Conservation (phyloP, 2,329 filamentous ascomycete species). For the Metarhizium anisopliae region DNA sequence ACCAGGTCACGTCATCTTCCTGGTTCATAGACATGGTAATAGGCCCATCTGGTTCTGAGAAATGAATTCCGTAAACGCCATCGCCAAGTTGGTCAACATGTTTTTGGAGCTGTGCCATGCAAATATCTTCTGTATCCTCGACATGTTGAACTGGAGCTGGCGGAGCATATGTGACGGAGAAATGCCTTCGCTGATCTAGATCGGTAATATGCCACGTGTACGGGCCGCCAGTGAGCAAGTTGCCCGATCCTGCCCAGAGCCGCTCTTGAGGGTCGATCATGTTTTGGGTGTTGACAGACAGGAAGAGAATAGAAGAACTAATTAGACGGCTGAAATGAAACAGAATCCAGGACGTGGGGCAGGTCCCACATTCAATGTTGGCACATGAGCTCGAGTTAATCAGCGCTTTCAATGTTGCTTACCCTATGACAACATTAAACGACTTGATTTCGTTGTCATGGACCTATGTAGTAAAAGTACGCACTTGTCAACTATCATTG, state of each 20-base stretch:
- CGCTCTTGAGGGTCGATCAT: not conserved
- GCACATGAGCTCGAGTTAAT: no score
- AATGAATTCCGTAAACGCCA: constrained; percentile 13
- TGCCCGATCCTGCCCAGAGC: constrained; percentile 1
- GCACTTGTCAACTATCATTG: no score
- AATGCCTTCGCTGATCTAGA: constrained; percentile 15
- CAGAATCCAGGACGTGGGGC: no score
- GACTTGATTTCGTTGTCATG: no score
- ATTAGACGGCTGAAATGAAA: no score
- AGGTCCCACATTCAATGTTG: no score
- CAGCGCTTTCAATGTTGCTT: no score
- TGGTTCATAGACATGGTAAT: constrained; percentile 11
- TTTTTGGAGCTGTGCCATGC: constrained; percentile 13
- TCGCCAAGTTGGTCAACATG: constrained; percentile 10
- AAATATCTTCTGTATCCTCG: constrained; percentile 11
- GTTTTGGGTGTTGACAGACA: no score
- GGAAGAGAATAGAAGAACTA: no score
- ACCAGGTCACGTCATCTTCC: constrained; percentile 18
- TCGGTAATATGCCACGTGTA: constrained; percentile 16
- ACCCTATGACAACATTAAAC: no score
- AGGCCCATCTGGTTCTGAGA: constrained; percentile 11
- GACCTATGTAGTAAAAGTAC: no score
- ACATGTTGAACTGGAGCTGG: constrained; percentile 11
- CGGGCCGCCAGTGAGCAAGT: constrained; percentile 8
- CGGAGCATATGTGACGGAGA: constrained; percentile 13